Evolutionary conservation across 768 basidiomycete species (phyloP), one percentile per base, ranked within the genome.

Genomic region (Macrolepiota fuliginosa): DNA sequence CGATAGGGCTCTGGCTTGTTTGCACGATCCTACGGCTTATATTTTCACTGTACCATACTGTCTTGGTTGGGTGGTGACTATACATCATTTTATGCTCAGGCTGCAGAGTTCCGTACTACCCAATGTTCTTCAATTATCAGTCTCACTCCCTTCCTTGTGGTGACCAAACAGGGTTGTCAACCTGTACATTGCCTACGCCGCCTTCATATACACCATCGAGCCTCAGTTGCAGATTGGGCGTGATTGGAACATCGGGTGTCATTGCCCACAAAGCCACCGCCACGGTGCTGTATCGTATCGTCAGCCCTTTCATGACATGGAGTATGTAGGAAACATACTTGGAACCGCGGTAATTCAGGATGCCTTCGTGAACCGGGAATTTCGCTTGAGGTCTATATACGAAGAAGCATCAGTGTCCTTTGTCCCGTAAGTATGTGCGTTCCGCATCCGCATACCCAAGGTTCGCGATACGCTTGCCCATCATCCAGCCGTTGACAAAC

Each of bases 401-500:
- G 45, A 22, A 36, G 25, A 37, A 32, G 32, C 29, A 40, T 61
- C 24, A 39, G n/a, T 39, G 15, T 19, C 22, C 53, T n/a, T 0
- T 35, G 24, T 24, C 42, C 55, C 36, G 40, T 46, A 54, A 22
- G 29, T 3, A 32, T 7, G 39, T 56, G 10, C 7, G 29, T 3
- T 32, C 3, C 7, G 29, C 3, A 58, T 32, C 37, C 12, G 70
- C 81, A 61, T 63, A 85, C 90, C 89, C 88, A 1, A 90, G 80
- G 67, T 90, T 88, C 13, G 74, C 85, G n/a, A 89, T 80, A n/a
- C 86, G 72, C 74, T 92, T 93, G 9, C 92, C 92, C 84, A 91
- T 91, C 84, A 89, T 88, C 92, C 92, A 94, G 11, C 92, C 92
- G 66, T 94, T 93, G 19, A 94, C 88, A 62, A 90, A 93, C 46